Evolutionary conservation across 805 yeast genomes (phyloP).

Genomic region (Candida ponderosae): DNA sequence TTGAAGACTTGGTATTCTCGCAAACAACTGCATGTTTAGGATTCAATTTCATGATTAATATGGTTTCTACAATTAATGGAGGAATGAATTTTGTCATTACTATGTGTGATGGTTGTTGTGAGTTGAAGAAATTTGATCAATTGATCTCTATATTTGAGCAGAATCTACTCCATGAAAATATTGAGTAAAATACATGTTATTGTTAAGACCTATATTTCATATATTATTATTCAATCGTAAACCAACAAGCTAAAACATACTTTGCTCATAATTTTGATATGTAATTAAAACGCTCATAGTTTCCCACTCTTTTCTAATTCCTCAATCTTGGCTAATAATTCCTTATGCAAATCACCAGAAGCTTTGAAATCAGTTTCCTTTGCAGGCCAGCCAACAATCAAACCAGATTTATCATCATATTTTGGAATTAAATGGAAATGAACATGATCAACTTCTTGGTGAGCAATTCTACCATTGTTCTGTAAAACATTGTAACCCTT

Average conservation of each 20-base stretch:
- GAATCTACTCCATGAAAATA: conserved; percentile 1
- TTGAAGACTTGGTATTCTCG: conserved; percentile 9
- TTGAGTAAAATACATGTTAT: too few species aligned
- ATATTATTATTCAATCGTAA: too few species aligned
- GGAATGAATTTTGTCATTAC: conserved; percentile 12
- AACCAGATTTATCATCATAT: conserved; percentile 62
- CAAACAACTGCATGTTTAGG: conserved; percentile 9
- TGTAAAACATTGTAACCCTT: conserved; percentile 83
- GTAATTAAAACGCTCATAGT: too few species aligned
- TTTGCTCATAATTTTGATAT: too few species aligned
- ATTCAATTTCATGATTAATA: conserved; percentile 7
- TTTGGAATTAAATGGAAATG: conserved; percentile 97
- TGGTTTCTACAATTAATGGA: conserved; percentile 2
- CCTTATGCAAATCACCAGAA: conserved; percentile 59
- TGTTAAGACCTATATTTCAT: too few species aligned
- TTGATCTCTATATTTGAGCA: conserved; percentile 6
- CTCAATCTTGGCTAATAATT: conserved; percentile 39
- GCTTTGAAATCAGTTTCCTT: conserved; percentile 68
- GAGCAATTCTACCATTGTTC: conserved; percentile 93
- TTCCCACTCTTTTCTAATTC: background rate
- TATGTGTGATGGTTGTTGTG: conserved; percentile 5
- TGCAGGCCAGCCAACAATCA: conserved; percentile 94
- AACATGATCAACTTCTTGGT: conserved; percentile 92
- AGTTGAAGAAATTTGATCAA: conserved; percentile 3
- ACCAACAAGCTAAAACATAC: too few species aligned